phyloP scores from a whole-genome alignment of 306 rosid genomes.

The Coriaria nepalensis region DNA sequence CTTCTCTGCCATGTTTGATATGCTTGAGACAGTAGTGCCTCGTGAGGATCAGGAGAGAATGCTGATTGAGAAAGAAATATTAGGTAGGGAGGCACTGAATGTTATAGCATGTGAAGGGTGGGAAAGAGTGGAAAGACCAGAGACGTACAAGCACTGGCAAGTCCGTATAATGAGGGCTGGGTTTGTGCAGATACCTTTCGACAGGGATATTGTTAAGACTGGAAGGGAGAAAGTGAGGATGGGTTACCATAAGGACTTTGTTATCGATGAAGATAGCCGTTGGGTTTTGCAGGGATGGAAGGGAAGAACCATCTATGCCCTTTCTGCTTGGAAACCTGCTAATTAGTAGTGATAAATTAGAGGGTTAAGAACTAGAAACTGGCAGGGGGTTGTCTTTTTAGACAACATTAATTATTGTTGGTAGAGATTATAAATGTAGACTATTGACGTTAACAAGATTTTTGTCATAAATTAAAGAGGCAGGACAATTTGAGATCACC shows the following conservation, averaged over 20 bases:
- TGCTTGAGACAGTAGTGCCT: constrained; percentile 85
- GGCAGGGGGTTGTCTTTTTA: too few relatives aligned
- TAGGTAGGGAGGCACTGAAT: constrained; percentile 85
- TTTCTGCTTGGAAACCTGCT: constrained; percentile 81
- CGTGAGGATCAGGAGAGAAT: constrained; percentile 75
- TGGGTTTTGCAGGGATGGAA: constrained; percentile 99
- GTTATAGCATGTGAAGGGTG: constrained; percentile 93
- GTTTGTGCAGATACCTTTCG: constrained; percentile 40
- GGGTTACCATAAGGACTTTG: constrained; percentile 67
- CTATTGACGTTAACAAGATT: too few relatives aligned
- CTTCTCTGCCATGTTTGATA: constrained; percentile 76
- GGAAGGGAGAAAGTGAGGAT: constrained; percentile 41
- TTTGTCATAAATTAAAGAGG: too few relatives aligned
- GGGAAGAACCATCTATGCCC: constrained; percentile 67
- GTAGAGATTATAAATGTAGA: too few relatives aligned
- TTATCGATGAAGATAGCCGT: constrained; percentile 67
- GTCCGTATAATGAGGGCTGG: constrained; percentile 75
- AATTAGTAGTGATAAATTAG: background rate
- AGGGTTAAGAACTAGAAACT: too few relatives aligned
- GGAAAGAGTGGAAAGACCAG: constrained; percentile 94
- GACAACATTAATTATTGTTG: too few relatives aligned
- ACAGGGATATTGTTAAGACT: constrained; percentile 23
- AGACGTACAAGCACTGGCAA: constrained; percentile 94
- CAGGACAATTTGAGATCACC: too few relatives aligned
- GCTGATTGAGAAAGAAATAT: constrained; percentile 75